Conservation (phyloP, 768 basidiomycete genomes). For the Xerocomellus dryophilus region DNA sequence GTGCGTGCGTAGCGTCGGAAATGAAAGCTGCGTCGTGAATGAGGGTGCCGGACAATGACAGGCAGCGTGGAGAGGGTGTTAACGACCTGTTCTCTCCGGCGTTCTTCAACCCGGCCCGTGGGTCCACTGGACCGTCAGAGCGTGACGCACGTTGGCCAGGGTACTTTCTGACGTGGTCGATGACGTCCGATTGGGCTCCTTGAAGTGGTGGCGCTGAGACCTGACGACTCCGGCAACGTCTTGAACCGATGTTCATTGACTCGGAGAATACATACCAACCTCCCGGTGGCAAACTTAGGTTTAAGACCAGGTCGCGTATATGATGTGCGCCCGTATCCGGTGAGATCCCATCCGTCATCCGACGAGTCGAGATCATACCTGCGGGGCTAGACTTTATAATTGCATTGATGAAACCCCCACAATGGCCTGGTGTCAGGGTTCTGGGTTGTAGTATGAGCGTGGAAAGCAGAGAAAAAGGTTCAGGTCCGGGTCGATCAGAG, state of each 20-base stretch:
- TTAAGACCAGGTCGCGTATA: slow-evolving; percentile 5
- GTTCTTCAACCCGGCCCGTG: background rate
- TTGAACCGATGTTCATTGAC: background rate
- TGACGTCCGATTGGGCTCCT: background rate
- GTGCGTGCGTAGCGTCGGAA: slow-evolving; percentile 14
- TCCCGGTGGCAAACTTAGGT: slow-evolving; percentile 7
- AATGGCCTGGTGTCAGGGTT: slow-evolving; percentile 7
- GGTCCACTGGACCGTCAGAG: background rate
- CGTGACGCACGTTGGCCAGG: background rate
- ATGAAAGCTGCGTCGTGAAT: slow-evolving; percentile 15
- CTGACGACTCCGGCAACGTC: background rate
- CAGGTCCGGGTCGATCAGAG: background rate
- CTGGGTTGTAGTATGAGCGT: slow-evolving; percentile 4
- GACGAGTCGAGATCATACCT: background rate
- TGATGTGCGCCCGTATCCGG: background rate
- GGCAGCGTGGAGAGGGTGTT: background rate
- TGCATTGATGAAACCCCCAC: slow-evolving; percentile 6
- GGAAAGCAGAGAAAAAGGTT: slow-evolving; percentile 5
- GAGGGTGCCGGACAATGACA: background rate
- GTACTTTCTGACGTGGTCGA: slow-evolving; percentile 2
- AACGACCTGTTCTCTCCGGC: background rate
- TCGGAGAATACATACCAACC: background rate
- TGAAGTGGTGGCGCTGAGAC: background rate
- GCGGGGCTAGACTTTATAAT: slow-evolving; percentile 3
- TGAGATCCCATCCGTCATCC: background rate